Percentiles rank a stretch among this genome's conserved stretches.
Conservation (phyloP, 1,284 basidiomycete species). For the Vanrija humicola region DNA sequence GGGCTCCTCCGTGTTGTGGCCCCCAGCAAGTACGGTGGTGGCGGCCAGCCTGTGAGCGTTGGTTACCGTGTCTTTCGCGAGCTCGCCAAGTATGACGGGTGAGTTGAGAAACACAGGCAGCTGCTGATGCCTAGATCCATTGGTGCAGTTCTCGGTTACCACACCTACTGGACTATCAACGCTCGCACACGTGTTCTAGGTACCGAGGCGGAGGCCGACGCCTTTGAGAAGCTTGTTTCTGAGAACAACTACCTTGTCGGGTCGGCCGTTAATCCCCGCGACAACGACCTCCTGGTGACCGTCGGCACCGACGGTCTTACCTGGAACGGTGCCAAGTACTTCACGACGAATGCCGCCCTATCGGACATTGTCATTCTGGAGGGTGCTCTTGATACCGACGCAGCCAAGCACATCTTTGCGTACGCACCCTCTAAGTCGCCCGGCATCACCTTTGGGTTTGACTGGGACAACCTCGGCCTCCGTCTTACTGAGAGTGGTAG, state of each 20-base stretch:
- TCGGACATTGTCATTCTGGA: conserved; percentile 44
- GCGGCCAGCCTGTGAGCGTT: conserved; percentile 3
- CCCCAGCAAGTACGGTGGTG: conserved; percentile 2
- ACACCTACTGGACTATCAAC: conserved; percentile 4
- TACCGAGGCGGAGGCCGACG: conserved; percentile 1
- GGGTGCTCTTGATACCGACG: conserved; percentile 18
- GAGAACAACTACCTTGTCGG: conserved; percentile 29
- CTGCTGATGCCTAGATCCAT: not conserved
- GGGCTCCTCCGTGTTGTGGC: conserved; percentile 6
- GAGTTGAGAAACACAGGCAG: not conserved
- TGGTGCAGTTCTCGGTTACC: conserved; percentile 10
- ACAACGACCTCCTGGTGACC: conserved; percentile 35
- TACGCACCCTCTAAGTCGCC: conserved; percentile 30
- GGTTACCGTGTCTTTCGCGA: conserved; percentile 4
- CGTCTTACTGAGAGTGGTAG: conserved; percentile 38
- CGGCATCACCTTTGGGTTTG: conserved; percentile 40
- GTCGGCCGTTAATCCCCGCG: conserved; percentile 44
- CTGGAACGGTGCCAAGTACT: conserved; percentile 42
- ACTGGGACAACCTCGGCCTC: conserved; percentile 48
- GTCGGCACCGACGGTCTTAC: conserved; percentile 26
- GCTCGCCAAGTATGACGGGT: conserved; percentile 8
- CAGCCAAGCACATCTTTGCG: conserved; percentile 34
- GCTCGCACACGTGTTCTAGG: conserved; percentile 2
- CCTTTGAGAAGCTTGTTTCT: conserved; percentile 1
- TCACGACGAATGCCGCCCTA: conserved; percentile 42